phyloP scores from a whole-genome alignment of 1,284 basidiomycete genomes.

The Ustilago tritici region DNA sequence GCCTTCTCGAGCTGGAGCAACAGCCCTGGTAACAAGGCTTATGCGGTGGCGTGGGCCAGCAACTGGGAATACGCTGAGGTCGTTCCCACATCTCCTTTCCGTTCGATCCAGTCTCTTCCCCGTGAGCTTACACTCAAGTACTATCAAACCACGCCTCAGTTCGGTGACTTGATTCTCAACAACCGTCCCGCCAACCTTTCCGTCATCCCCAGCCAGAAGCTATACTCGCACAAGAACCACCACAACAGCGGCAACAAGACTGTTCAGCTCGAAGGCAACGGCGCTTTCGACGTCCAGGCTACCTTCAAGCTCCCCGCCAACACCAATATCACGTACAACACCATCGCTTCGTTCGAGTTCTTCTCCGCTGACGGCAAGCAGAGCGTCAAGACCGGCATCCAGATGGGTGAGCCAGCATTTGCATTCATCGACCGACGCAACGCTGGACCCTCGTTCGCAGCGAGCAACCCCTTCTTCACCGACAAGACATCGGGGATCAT shows the following conservation, averaged over 20 bases:
- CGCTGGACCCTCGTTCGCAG: conserved; percentile 58
- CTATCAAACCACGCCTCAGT: conserved; percentile 58
- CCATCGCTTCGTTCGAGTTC: conserved; percentile 49
- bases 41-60: conserved; percentile 70
- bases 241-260: conserved; percentile 53
- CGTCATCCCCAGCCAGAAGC: conserved; percentile 49
- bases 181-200: conserved; percentile 65
- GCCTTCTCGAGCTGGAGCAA: conserved; percentile 71
- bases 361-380: conserved; percentile 34
- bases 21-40: conserved; percentile 53
- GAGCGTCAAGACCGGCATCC: conserved; percentile 51
- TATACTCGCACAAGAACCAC: conserved; percentile 24
- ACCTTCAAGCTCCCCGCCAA: conserved; percentile 56
- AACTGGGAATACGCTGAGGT: conserved; percentile 71
- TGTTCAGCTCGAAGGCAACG: conserved; percentile 57
- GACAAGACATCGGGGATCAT: conserved; percentile 61
- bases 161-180: conserved; percentile 66
- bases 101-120: conserved; percentile 69
- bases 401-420: conserved; percentile 61
- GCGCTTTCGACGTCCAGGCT: conserved; percentile 68
- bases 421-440: conserved; percentile 69
- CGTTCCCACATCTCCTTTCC: conserved; percentile 70
- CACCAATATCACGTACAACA: conserved; percentile 40
- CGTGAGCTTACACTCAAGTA: conserved; percentile 65
- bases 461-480: conserved; percentile 68